Evolutionary conservation across 352 stramenopile genomes (phyloP).

Genomic region (Phytopythium oedochilum): DNA sequence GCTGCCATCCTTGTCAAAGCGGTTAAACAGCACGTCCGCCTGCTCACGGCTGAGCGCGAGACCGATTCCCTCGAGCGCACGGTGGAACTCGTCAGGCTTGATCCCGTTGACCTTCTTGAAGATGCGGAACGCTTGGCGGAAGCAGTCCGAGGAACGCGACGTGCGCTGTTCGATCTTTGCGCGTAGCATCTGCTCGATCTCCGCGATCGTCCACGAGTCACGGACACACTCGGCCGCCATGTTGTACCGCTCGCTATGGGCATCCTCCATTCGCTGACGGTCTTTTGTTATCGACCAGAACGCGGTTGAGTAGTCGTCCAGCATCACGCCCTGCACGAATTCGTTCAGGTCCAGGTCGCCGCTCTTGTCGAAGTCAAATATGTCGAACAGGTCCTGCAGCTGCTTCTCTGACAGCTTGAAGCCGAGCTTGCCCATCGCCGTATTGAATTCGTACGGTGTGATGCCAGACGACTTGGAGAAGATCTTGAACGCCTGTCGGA

Average conservation of each 20-base stretch:
- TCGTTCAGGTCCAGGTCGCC: constrained; percentile 77
- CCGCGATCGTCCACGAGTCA: constrained; percentile 61
- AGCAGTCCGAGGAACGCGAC: constrained; percentile 72
- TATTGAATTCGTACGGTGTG: constrained; percentile 42
- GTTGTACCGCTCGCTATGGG: constrained; percentile 35
- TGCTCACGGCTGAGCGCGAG: constrained; percentile 46
- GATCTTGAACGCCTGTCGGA: constrained; percentile 70
- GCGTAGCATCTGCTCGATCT: constrained; percentile 78
- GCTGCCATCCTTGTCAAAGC: constrained; percentile 69
- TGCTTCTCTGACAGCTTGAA: constrained; percentile 51
- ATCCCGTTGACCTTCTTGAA: constrained; percentile 87
- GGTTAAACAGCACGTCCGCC: constrained; percentile 56
- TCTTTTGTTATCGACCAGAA: constrained; percentile 56
- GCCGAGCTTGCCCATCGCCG: constrained; percentile 45
- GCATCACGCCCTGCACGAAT: constrained; percentile 73
- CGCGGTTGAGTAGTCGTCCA: constrained; percentile 59
- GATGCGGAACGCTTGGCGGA: constrained; percentile 73
- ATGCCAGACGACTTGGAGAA: constrained; percentile 67
- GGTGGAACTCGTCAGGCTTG: constrained; percentile 63
- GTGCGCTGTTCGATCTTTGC: constrained; percentile 83
- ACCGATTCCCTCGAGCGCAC: constrained; percentile 47
- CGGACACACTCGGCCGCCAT: constrained; percentile 71
- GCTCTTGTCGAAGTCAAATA: constrained; percentile 76
- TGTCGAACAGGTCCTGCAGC: constrained; percentile 50
- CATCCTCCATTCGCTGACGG: constrained; percentile 48